Evolutionary conservation across 225 moss, liverwort and hornwort genomes (phyloP).

Genomic region (Polytrichum formosum): DNA sequence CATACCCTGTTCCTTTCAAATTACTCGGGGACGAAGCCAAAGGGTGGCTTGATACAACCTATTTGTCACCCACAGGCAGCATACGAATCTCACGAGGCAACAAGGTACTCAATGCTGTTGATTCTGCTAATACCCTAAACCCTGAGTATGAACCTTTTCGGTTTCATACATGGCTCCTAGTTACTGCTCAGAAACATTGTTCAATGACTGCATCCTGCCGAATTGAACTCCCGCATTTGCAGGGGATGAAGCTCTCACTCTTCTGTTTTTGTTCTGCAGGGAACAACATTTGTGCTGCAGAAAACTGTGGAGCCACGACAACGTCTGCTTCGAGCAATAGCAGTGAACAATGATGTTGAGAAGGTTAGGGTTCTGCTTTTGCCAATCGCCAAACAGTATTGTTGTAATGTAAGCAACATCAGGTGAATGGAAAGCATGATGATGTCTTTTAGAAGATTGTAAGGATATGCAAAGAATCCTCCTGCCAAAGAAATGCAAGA

Average conservation of each 20-base stretch:
- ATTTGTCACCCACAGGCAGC: conserved; percentile 76
- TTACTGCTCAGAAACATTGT: too few species aligned
- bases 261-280: conserved; percentile 40
- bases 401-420: too few species aligned
- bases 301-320: conserved; percentile 77
- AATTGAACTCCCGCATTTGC: too few species aligned
- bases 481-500: too few species aligned
- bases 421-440: too few species aligned
- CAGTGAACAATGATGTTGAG: conserved; percentile 55
- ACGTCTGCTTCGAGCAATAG: conserved; percentile 71
- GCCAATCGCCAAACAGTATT: too few species aligned
- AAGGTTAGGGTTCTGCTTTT: conserved; percentile 41
- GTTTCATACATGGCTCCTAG: too few species aligned
- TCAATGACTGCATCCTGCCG: too few species aligned
- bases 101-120: conserved; percentile 40
- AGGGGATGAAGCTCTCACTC: neutral
- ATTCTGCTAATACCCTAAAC: neutral
- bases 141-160: neutral
- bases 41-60: conserved; percentile 96
- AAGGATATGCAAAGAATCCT: too few species aligned
- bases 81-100: conserved; percentile 86
- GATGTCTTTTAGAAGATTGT: too few species aligned
- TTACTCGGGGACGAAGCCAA: conserved; percentile 93
- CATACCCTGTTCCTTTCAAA: conserved; percentile 90
- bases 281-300: conserved; percentile 92